Percentiles rank a stretch among this genome's conserved stretches.
Conservation (phyloP, 2,329 filamentous ascomycete genomes). For the Penicillium sclerotigenum region DNA sequence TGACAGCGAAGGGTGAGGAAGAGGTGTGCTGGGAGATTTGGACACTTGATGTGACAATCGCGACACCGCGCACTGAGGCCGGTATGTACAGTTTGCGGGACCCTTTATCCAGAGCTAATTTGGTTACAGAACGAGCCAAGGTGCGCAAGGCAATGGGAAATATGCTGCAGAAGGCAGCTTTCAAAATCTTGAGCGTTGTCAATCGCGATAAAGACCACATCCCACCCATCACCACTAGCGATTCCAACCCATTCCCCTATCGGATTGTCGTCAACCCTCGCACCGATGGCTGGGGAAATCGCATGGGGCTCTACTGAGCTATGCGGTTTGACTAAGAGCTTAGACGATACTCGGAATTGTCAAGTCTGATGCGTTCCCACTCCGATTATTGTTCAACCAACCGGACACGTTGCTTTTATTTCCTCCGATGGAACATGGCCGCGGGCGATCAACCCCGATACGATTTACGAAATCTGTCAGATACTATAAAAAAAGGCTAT, state of each 20-base stretch:
- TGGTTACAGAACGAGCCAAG: slow-evolving; percentile 69
- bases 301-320: slow-evolving; percentile 69
- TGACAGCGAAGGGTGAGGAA: slow-evolving; percentile 67
- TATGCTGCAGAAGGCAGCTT: slow-evolving; percentile 77
- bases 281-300: slow-evolving; percentile 71
- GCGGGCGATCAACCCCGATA: slow-evolving; percentile 1
- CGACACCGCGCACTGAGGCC: slow-evolving; percentile 81
- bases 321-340: too few species aligned
- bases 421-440: not conserved
- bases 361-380: not conserved
- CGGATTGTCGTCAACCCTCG: slow-evolving; percentile 87
- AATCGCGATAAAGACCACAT: slow-evolving; percentile 94
- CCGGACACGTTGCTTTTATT: not conserved
- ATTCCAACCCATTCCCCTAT: slow-evolving; percentile 91
- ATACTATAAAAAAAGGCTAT: slow-evolving; percentile 1
- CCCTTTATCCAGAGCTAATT: not conserved
- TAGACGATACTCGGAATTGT: not conserved
- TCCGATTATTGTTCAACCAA: slow-evolving; percentile 1
- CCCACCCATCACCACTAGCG: slow-evolving; percentile 88
- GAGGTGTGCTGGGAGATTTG: slow-evolving; percentile 97
- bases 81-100: slow-evolving; percentile 53
- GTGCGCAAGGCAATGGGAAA: slow-evolving; percentile 88
- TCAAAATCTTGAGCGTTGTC: slow-evolving; percentile 85
- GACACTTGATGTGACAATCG: slow-evolving; percentile 90
- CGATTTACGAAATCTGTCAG: not conserved